Evolutionary conservation across 2,329 filamentous ascomycete species (phyloP).

Genomic region (Penicillium expansum): DNA sequence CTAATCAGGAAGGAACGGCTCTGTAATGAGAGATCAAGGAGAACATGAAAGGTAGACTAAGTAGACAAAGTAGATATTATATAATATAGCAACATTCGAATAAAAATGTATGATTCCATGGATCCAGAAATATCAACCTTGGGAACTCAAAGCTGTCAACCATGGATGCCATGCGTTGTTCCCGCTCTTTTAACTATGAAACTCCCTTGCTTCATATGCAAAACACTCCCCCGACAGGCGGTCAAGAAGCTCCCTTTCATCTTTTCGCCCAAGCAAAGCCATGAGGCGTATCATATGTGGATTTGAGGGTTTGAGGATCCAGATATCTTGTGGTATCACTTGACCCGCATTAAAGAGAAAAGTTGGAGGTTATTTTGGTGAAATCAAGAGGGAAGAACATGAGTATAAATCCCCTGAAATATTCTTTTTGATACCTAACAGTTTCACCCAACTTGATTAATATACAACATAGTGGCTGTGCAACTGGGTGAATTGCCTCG

Average conservation of each 20-base stretch:
- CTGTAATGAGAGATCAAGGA: neutral
- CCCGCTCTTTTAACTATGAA: constrained; percentile 2
- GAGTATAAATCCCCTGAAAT: neutral
- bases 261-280: neutral
- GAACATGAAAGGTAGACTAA: no score
- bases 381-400: neutral
- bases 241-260: neutral
- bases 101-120: neutral
- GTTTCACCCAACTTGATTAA: neutral
- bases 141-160: neutral
- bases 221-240: neutral
- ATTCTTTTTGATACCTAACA: neutral
- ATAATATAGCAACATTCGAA: no score
- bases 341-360: neutral
- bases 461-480: neutral
- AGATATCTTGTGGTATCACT: neutral
- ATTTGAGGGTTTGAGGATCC: neutral
- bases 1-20: neutral
- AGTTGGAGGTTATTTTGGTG: neutral
- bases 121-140: neutral
- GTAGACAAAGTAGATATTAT: no score
- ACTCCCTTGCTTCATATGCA: constrained; percentile 5
- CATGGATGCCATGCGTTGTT: neutral
- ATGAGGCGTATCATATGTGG: neutral
- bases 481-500: neutral